Percentiles rank a stretch among this genome's conserved stretches.
phyloP scores from a whole-genome alignment of 2,329 filamentous ascomycete species.

The Neofusicoccum sp. region DNA sequence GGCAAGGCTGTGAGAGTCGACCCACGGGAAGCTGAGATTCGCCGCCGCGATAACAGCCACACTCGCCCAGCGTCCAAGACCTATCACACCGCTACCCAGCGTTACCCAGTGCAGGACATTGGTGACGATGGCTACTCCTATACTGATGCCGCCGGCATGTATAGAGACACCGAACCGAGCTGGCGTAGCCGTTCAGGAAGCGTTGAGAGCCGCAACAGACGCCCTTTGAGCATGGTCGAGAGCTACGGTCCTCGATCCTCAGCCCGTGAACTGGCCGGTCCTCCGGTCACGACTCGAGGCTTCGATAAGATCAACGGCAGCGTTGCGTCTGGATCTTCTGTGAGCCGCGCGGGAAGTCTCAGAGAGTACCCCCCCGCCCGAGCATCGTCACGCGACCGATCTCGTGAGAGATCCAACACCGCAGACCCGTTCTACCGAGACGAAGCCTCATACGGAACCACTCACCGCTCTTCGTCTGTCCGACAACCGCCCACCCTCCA shows the following conservation, averaged over 20 bases:
- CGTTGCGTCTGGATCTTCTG: constrained; percentile 16
- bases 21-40: constrained; percentile 10
- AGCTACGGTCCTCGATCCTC: constrained; percentile 35
- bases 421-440: constrained; percentile 32
- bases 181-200: constrained; percentile 48
- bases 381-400: constrained; percentile 33
- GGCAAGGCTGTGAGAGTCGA: constrained; percentile 29
- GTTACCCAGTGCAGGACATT: constrained; percentile 28
- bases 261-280: constrained; percentile 42
- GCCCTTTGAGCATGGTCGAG: constrained; percentile 47
- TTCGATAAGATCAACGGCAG: constrained; percentile 65
- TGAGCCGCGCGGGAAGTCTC: constrained; percentile 24
- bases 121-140: constrained; percentile 48
- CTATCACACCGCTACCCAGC: constrained; percentile 28
- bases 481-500: constrained; percentile 46
- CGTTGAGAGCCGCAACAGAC: constrained; percentile 42
- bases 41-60: constrained; percentile 5
- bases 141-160: constrained; percentile 52
- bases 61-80: constrained; percentile 14
- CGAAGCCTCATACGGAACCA: constrained; percentile 39
- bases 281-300: constrained; percentile 67
- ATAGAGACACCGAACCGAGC: constrained; percentile 49
- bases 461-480: constrained; percentile 37
- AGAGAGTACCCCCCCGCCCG: constrained; percentile 23
- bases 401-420: constrained; percentile 26